A percentile compares a stretch with the other conserved stretches of the same genome.
These are phyloP conservation scores for Thoreauomyces humboldtii DNA, from an alignment of 192 early-diverging fungal species.

Conservation along the genomic window DNA sequence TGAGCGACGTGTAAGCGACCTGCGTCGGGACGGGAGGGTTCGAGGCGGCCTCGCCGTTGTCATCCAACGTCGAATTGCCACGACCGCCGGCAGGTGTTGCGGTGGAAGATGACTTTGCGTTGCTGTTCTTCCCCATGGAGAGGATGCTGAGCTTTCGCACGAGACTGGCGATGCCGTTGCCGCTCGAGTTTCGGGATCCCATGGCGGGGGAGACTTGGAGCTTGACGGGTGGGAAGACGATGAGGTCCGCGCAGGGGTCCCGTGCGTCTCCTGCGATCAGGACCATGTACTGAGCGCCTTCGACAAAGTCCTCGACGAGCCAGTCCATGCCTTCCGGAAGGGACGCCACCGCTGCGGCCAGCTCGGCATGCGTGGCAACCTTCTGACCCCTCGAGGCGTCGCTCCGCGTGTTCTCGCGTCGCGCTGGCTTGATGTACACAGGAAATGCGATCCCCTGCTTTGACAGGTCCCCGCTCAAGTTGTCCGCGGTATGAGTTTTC, in stretches of 20 bases:
- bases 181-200: background rate
- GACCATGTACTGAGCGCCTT: slow-evolving; percentile 24
- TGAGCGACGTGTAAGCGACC: slow-evolving; percentile 18
- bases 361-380: slow-evolving; percentile 14
- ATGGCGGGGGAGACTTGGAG: background rate
- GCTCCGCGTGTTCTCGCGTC: background rate
- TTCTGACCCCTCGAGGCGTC: slow-evolving; percentile 15
- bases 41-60: background rate
- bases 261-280: slow-evolving; percentile 35
- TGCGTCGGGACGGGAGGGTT: background rate
- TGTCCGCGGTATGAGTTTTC: background rate
- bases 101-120: background rate
- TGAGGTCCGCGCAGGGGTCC: slow-evolving; percentile 31
- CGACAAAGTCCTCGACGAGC: slow-evolving; percentile 31
- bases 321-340: slow-evolving; percentile 22
- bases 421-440: slow-evolving; percentile 31
- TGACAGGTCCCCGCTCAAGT: background rate
- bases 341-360: background rate
- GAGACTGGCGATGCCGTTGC: slow-evolving; percentile 14
- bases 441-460: slow-evolving; percentile 19
- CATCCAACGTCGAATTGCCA: background rate
- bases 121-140: background rate
- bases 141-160: slow-evolving; percentile 24
- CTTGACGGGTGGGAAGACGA: slow-evolving; percentile 33
- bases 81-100: too few relatives aligned